These are phyloP conservation scores for Cylindrotheca fusiformis DNA, from an alignment of 108 stramenopile genomes.

Conservation along the genomic window DNA sequence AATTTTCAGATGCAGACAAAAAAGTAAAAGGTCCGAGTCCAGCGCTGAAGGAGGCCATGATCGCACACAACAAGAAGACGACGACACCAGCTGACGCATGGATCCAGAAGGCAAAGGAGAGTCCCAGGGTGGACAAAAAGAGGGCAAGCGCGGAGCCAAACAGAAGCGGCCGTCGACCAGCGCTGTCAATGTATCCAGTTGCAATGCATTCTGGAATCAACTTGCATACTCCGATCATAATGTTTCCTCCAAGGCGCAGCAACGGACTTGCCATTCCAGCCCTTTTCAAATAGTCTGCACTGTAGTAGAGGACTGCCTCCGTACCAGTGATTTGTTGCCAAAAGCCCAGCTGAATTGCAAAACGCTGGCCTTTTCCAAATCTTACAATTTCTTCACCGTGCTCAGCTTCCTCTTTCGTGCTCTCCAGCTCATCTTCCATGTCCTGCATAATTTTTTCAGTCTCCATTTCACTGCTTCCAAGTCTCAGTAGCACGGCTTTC, in stretches of 20 bases:
- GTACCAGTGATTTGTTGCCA: slow-evolving; percentile 53
- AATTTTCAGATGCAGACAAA: slow-evolving; percentile 15
- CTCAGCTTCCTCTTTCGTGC: neutral
- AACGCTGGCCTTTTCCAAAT: slow-evolving; percentile 1
- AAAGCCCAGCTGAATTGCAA: slow-evolving; percentile 38
- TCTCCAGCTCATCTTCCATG: slow-evolving; percentile 19
- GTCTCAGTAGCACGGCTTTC: slow-evolving; percentile 1
- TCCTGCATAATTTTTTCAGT: neutral
- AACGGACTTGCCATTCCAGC: slow-evolving; percentile 34
- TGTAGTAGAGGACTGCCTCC: slow-evolving; percentile 55
- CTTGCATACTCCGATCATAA: slow-evolving; percentile 28
- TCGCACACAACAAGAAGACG: slow-evolving; percentile 24
- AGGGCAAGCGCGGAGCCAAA: slow-evolving; percentile 15
- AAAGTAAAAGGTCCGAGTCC: slow-evolving; percentile 35
- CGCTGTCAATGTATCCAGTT: slow-evolving; percentile 16
- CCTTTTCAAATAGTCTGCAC: slow-evolving; percentile 35
- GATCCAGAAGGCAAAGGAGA: slow-evolving; percentile 11
- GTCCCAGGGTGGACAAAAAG: slow-evolving; percentile 2
- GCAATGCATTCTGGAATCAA: slow-evolving; percentile 23
- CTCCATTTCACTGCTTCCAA: neutral
- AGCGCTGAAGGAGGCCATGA: slow-evolving; percentile 24
- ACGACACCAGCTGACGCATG: slow-evolving; percentile 8
- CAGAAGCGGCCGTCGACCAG: slow-evolving; percentile 25
- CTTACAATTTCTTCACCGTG: neutral
- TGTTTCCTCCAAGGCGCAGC: slow-evolving; percentile 26